Evolutionary conservation across 139 green algal genomes (phyloP).

Genomic region (Auxenochlorella protothecoides): DNA sequence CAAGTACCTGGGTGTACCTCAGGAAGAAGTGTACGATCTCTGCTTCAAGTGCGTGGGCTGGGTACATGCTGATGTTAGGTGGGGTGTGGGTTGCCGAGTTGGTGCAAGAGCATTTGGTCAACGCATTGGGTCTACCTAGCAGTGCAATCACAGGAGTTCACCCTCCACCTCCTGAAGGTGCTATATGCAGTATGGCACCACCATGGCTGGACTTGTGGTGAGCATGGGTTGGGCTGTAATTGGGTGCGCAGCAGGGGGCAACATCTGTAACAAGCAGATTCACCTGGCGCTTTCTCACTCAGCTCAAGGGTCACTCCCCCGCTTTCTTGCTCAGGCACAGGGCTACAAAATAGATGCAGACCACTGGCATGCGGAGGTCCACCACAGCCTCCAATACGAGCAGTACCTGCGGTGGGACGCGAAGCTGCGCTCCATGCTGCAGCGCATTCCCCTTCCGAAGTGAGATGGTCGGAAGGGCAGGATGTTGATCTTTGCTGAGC

Average conservation of each 20-base stretch:
- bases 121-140: too few relatives aligned
- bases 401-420: constrained; percentile 31
- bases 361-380: constrained; percentile 59
- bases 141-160: too few relatives aligned
- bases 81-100: too few relatives aligned
- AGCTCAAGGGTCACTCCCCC: background rate
- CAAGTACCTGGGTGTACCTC: too few relatives aligned
- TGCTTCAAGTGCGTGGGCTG: background rate
- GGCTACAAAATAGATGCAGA: constrained; percentile 59
- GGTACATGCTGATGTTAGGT: too few relatives aligned
- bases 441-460: background rate
- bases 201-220: constrained; percentile 52
- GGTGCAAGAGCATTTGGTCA: too few relatives aligned
- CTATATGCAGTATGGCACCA: constrained; percentile 61
- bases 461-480: too few relatives aligned
- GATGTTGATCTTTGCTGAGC: too few relatives aligned
- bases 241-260: too few relatives aligned
- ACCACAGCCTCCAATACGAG: constrained; percentile 52
- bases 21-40: background rate
- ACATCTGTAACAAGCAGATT: too few relatives aligned
- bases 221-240: background rate
- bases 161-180: background rate
- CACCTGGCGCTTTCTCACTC: too few relatives aligned
- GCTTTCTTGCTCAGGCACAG: constrained; percentile 18
- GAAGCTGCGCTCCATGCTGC: constrained; percentile 31